Conservation (phyloP, 768 basidiomycete species). For the Calocybe indica region DNA sequence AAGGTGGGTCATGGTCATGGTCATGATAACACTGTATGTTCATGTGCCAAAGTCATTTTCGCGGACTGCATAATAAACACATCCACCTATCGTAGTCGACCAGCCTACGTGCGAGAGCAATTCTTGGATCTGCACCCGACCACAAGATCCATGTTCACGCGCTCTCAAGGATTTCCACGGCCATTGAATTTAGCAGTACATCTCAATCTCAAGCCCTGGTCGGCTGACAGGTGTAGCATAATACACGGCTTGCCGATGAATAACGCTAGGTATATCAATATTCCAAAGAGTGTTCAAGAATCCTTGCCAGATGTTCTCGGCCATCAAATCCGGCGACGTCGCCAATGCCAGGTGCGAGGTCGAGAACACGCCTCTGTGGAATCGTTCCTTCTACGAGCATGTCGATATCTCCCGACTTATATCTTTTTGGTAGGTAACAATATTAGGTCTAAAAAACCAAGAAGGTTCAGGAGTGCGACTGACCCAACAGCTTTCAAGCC, state of each 20-base stretch:
- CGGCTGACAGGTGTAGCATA: too few species aligned
- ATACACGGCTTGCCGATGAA: too few species aligned
- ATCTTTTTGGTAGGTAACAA: conserved; percentile 29
- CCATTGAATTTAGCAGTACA: too few species aligned
- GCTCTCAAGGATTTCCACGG: too few species aligned
- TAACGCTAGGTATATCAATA: conserved; percentile 42
- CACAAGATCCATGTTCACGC: too few species aligned
- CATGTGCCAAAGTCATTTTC: too few species aligned
- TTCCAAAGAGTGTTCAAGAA: conserved; percentile 75
- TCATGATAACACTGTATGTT: neutral
- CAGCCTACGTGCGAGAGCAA: too few species aligned
- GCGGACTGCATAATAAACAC: too few species aligned
- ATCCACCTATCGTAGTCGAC: too few species aligned
- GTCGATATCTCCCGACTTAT: conserved; percentile 57
- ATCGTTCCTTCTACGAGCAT: conserved; percentile 86
- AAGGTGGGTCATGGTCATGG: too few species aligned
- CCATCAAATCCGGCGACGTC: conserved; percentile 81
- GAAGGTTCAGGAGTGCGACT: conserved; percentile 6
- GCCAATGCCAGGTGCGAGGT: conserved; percentile 88
- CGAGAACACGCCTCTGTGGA: conserved; percentile 88
- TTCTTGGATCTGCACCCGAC: too few species aligned
- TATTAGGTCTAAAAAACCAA: neutral
- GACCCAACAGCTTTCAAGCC: conserved; percentile 78
- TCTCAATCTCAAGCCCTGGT: too few species aligned
- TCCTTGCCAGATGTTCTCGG: conserved; percentile 70